phyloP scores from a whole-genome alignment of 148 eudicot genomes.

The Rhododendron kiyosumense region DNA sequence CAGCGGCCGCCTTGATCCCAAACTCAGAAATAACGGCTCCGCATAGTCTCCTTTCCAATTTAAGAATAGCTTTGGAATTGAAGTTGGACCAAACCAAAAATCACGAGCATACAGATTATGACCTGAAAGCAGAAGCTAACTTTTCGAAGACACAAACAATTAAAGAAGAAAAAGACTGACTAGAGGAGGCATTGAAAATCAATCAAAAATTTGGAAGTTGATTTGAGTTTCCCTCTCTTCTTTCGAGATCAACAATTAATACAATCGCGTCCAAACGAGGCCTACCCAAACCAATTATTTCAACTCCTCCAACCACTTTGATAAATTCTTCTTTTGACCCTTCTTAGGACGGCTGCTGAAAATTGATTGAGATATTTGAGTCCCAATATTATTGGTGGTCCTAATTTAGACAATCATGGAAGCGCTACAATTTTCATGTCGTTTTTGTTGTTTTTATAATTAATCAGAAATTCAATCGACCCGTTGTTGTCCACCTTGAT shows the following conservation, averaged over 20 bases:
- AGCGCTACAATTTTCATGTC: not conserved
- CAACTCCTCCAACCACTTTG: conserved; percentile 12
- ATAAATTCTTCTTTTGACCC: conserved; percentile 10
- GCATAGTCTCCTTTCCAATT: too few relatives aligned
- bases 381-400: conserved; percentile 9
- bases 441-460: not conserved
- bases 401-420: not conserved
- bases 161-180: not conserved
- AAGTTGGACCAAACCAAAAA: not conserved
- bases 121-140: not conserved
- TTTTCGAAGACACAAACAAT: not conserved
- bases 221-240: not conserved
- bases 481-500: not conserved
- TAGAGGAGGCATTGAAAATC: not conserved
- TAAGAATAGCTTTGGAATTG: not conserved
- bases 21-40: too few relatives aligned
- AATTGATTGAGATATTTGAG: conserved; percentile 2
- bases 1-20: too few relatives aligned
- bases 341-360: not conserved
- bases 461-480: not conserved
- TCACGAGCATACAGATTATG: not conserved
- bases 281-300: not conserved
- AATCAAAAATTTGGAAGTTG: not conserved
- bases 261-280: not conserved
- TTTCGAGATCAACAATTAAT: not conserved